Evolutionary conservation across 2,329 filamentous ascomycete genomes (phyloP).

Genomic region (Sphaerulina populicola): DNA sequence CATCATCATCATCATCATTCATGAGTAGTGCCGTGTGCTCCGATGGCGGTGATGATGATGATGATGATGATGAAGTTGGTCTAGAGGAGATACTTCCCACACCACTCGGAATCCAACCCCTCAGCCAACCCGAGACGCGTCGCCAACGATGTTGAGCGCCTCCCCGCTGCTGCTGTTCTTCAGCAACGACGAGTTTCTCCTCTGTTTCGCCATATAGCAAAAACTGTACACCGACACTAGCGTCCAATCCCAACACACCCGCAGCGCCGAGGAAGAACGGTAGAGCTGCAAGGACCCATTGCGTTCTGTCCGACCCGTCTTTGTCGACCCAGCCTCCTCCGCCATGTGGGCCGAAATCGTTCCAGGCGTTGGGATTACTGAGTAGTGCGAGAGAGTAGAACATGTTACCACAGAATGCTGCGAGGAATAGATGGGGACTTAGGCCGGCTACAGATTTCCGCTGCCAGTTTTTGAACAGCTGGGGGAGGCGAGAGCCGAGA

Average conservation of each 20-base stretch:
- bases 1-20: conserved; percentile 4
- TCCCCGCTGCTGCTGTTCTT: conserved; percentile 30
- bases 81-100: conserved; percentile 30
- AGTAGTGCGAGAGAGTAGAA: conserved; percentile 57
- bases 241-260: conserved; percentile 56
- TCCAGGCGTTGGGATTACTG: conserved; percentile 57
- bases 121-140: conserved; percentile 56
- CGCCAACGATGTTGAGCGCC: conserved; percentile 42
- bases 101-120: conserved; percentile 53
- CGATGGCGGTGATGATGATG: too few species aligned
- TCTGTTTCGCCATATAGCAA: conserved; percentile 46
- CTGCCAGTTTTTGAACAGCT: conserved; percentile 57
- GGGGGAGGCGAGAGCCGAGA: conserved; percentile 53
- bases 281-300: conserved; percentile 51
- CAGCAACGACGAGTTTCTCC: conserved; percentile 42
- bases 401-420: conserved; percentile 59
- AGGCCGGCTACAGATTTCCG: conserved; percentile 57
- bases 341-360: conserved; percentile 45
- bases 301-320: conserved; percentile 46
- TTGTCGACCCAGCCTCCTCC: conserved; percentile 52
- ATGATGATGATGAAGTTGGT: conserved; percentile 13
- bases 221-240: conserved; percentile 55
- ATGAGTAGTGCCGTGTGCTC: conserved; percentile 17
- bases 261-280: conserved; percentile 61
- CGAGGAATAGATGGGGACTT: conserved; percentile 54